Conservation (phyloP, 306 rosid species). For the Pyrus bretschneideri region DNA sequence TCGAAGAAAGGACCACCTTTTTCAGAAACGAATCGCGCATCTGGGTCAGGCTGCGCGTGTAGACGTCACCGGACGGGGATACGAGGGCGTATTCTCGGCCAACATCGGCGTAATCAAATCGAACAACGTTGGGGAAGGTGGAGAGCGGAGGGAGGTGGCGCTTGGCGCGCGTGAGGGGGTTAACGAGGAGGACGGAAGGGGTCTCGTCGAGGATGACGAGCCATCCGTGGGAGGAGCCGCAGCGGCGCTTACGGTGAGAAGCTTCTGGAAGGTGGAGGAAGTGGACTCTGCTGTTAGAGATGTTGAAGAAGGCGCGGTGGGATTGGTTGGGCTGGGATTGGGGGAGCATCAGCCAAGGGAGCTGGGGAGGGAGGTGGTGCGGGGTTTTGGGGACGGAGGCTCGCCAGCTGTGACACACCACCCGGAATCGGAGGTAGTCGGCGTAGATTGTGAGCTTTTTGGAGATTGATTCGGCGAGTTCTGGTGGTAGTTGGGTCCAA, state of each 20-base stretch:
- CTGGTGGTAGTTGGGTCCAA: slow-evolving; percentile 52
- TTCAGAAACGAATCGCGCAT: slow-evolving; percentile 53
- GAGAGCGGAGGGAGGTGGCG: slow-evolving; percentile 52
- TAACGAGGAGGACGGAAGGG: slow-evolving; percentile 45
- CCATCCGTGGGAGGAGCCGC: slow-evolving; percentile 77
- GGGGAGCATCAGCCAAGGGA: slow-evolving; percentile 69
- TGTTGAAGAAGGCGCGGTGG: slow-evolving; percentile 41
- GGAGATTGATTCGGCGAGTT: slow-evolving; percentile 41
- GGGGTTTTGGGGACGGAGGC: slow-evolving; percentile 37
- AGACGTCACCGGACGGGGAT: slow-evolving; percentile 16
- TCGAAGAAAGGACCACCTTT: slow-evolving; percentile 48
- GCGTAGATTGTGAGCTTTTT: slow-evolving; percentile 25
- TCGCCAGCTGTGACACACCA: slow-evolving; percentile 44
- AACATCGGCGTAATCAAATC: slow-evolving; percentile 42
- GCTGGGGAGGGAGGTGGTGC: slow-evolving; percentile 54
- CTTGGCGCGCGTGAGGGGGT: slow-evolving; percentile 44
- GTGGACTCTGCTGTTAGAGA: slow-evolving; percentile 39
- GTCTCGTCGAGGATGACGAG: slow-evolving; percentile 44
- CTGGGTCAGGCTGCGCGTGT: slow-evolving; percentile 29
- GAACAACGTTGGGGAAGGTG: slow-evolving; percentile 50
- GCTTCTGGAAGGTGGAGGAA: slow-evolving; percentile 46
- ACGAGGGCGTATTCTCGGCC: slow-evolving; percentile 47
- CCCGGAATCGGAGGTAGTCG: slow-evolving; percentile 51
- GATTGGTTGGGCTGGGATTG: slow-evolving; percentile 19
- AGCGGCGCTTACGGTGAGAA: slow-evolving; percentile 39